These are phyloP conservation scores for Zelonia costaricensis DNA, from an alignment of 208 protist genomes.

Conservation along the genomic window DNA sequence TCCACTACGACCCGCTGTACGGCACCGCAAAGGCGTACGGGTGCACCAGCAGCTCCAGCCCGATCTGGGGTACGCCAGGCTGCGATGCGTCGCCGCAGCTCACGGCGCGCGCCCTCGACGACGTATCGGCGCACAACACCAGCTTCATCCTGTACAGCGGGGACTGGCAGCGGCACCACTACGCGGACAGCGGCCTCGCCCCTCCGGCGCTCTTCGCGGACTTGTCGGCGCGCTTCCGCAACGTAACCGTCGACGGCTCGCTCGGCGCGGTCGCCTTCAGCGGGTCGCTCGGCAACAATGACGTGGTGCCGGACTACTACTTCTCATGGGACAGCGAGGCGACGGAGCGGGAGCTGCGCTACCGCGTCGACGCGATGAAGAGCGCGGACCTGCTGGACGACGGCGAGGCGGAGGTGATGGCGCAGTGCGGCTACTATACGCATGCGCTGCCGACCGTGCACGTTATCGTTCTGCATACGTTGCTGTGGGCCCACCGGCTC, in stretches of 20 bases:
- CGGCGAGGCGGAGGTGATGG: constrained; percentile 38
- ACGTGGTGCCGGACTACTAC: constrained; percentile 71
- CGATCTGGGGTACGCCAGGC: constrained; percentile 29
- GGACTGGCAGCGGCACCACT: constrained; percentile 77
- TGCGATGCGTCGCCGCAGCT: constrained; percentile 67
- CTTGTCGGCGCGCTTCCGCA: constrained; percentile 11
- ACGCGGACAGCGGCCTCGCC: constrained; percentile 19
- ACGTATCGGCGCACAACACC: constrained; percentile 35
- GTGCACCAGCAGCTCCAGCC: constrained; percentile 26
- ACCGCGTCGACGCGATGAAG: constrained; percentile 33
- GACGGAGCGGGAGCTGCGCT: constrained; percentile 25
- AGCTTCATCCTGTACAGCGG: constrained; percentile 47
- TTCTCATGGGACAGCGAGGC: constrained; percentile 36
- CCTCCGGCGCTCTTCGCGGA: constrained; percentile 15
- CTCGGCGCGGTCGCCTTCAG: constrained; percentile 25
- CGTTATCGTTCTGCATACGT: constrained; percentile 74
- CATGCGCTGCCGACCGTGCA: constrained; percentile 25
- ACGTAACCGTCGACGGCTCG: constrained; percentile 21
- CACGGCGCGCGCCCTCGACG: constrained; percentile 37
- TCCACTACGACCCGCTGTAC: constrained; percentile 82
- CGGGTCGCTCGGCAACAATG: constrained; percentile 72
- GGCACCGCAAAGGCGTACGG: constrained; percentile 35
- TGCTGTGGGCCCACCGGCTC: constrained; percentile 63
- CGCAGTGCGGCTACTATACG: constrained; percentile 66
- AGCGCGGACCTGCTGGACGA: constrained; percentile 29